Conservation (phyloP, 2,329 filamentous ascomycete genomes). For the Lasiodiplodia hormozganensis region DNA sequence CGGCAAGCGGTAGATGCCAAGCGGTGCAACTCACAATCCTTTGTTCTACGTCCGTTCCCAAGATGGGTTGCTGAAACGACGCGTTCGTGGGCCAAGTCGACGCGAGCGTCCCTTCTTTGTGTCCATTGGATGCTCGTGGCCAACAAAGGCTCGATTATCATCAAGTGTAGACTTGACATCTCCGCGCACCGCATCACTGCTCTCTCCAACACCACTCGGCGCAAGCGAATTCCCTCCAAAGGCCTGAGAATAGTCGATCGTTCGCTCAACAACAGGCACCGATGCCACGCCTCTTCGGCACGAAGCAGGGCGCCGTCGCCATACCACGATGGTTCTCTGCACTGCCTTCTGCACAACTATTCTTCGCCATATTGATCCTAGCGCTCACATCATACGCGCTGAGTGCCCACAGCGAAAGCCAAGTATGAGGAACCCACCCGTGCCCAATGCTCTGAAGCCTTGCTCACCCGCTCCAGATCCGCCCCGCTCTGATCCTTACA, state of each 20-base stretch:
- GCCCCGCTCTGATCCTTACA: slow-evolving; percentile 34
- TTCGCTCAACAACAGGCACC: background rate
- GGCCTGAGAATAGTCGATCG: background rate
- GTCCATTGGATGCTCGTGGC: background rate
- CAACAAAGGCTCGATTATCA: too few species aligned
- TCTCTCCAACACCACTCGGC: background rate
- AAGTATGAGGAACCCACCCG: slow-evolving; percentile 29
- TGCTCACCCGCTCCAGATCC: slow-evolving; percentile 29
- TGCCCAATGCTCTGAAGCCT: background rate
- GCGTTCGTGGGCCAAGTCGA: slow-evolving; percentile 4
- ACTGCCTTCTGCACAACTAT: slow-evolving; percentile 39
- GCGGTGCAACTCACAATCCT: slow-evolving; percentile 10
- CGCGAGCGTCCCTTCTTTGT: slow-evolving; percentile 12
- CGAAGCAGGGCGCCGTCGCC: slow-evolving; percentile 25
- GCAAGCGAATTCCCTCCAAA: background rate
- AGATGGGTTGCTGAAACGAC: slow-evolving; percentile 4
- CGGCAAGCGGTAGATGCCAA: slow-evolving; percentile 14
- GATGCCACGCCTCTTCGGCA: slow-evolving; percentile 5
- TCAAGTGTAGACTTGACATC: background rate
- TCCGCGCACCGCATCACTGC: background rate
- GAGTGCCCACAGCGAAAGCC: slow-evolving; percentile 31
- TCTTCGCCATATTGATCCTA: slow-evolving; percentile 40
- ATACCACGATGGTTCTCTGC: slow-evolving; percentile 36
- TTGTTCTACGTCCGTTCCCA: slow-evolving; percentile 11
- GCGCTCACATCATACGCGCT: slow-evolving; percentile 37